Base-by-base conservation (phyloP, 2,329 filamentous ascomycete species). In the Fusarium sulawesiense region DNA sequence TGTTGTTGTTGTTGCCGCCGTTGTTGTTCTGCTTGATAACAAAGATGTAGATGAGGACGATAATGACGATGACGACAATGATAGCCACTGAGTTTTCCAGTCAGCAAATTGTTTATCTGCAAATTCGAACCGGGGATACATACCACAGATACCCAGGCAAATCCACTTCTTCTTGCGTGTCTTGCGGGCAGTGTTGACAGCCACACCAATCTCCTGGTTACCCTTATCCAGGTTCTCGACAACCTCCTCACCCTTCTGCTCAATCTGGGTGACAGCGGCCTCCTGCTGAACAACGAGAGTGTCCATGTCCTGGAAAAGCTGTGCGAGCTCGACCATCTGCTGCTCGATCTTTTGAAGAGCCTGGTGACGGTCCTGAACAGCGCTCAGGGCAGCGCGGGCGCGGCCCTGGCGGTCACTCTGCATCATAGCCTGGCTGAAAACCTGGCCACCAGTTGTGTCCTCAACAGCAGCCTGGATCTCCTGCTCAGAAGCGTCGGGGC, bases 121-220 rank as follows among this genome's bases (percentile, higher is more conserved):
- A 23, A 13, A 8, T 20, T 20, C 16, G n/a, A 12, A 7, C 16
- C 25, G 14, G 32, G 20, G 21, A 61, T 21, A 76, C 87, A 73
- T 83, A 89, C 87, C 83, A 74, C 86, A 83, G 76, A 98, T 93
- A 76, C 91, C 90, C 73, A 97, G 83, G 85, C 94, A 97, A 79
- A 92, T 94, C 94, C 94, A 98, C 92, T 98, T 98, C 93, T 97
- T 97, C 84, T 90, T 93, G 73, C 93, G 88, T 53, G 92, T 93
- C 74, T 89, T 88, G 78, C 91, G 87, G 11, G 95, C 95, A 73
- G 93, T 97, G 66, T 87, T 86, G 68, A 97, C 92, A 14, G 94
- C 94, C n/a, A 87, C 88, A 41, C 87, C 89, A 64, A 98, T 92
- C 80, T 98, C 89, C 68, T 89, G 87, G 77, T 96, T 98, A 70